Base-by-base conservation (phyloP, 208 protist species). In the Leptomonas pyrrhocoris region DNA sequence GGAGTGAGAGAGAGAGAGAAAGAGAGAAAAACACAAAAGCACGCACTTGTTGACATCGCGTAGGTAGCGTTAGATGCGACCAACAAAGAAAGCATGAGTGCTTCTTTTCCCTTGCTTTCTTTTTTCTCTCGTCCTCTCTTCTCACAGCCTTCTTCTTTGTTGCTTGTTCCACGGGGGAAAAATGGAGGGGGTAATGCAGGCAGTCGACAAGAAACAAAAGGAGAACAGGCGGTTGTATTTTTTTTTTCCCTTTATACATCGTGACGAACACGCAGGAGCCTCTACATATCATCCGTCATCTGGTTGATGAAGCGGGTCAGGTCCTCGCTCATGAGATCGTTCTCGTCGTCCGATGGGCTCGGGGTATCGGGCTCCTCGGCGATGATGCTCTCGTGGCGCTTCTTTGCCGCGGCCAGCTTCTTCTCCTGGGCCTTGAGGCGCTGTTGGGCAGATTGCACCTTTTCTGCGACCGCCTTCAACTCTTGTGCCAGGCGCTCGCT, bases 231-330 rank as follows among this genome's bases (percentile, higher is more conserved):
- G 31, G 3, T 15, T 48, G 43, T 21, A 2, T 15, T 48, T 48
- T 19, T 48, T 48, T 48, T 28, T 48, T 48, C 11, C 16, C 16
- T n/a, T n/a, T n/a, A 18, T n/a, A 21, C 18, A 6, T n/a, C 18
- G 5, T 12, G 4, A 3, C 18, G 4, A 18, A 3, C 18, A 48
- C 43, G 43, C 4, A 19, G 9, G 34, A 9, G 16, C 11, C 16
- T 15, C 64, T 79, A 85, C 43, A 90, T 85, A 55, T 78, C 84
- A 42, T 87, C 84, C 0, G 80, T 80, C 76, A 89, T 84, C 46
- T 82, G 77, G 58, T 81, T 77, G 51, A 89, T 83, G 56, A 89
- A 73, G 28, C 80, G 79, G 1, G 68, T 77, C 36, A 88, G 67
- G 63, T 87, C 71, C 40, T 76, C 85, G 71, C 84, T 78, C 65